Evolutionary conservation across 371 early-diverging fungal species (phyloP), one percentile per base, ranked within the genome.

Genomic region (Haplosporangium sp.): DNA sequence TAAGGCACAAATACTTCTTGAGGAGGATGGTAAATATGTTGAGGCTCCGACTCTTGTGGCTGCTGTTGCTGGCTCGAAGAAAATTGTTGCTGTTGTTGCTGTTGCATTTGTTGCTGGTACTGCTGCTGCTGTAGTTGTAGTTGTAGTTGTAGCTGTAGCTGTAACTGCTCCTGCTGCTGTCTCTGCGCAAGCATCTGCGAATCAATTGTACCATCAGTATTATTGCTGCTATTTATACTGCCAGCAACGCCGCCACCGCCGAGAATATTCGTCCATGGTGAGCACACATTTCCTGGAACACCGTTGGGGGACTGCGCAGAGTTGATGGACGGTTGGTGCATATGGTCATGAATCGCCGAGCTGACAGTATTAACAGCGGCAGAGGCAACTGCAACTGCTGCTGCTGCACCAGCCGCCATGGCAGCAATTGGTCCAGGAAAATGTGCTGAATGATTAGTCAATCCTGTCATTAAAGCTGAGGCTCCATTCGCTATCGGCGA

Each of bases 351-450:
- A 37, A 78, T 69, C 2, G 67, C 70, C 6, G 78, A 72, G 38
- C 70, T 68, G 37, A 77, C 63, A 13, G 77, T 72, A 35, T 63
- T 69, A n/a, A 69, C 69, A 4, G 72, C 72, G 0, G 72, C 75
- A n/a, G 75, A 69, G 15, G 75, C 75, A n/a, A 56, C 75, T 20
- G 76, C 74, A 2, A 67, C 70, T 1, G 70, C 78, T 20, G 77
- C 71, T 44, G 74, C 74, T 15, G 72, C 72, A 13, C 68, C 65
- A 2, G 73, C 77, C 2, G 74, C 78, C 70, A 78, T 78, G 39
- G 76, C 71, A 20, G 69, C 64, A 57, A 72, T 72, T 1, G 77
- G 71, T 17, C 69, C 67, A 7, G 62, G 67, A 17, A 62, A 9
- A 13, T 38, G 47, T 2, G 59, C 1, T 15, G 69, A 35, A 38